These are phyloP conservation scores for Tetrastigma voinierianum DNA, from an alignment of 164 flowering plant species.

Conservation along the genomic window DNA sequence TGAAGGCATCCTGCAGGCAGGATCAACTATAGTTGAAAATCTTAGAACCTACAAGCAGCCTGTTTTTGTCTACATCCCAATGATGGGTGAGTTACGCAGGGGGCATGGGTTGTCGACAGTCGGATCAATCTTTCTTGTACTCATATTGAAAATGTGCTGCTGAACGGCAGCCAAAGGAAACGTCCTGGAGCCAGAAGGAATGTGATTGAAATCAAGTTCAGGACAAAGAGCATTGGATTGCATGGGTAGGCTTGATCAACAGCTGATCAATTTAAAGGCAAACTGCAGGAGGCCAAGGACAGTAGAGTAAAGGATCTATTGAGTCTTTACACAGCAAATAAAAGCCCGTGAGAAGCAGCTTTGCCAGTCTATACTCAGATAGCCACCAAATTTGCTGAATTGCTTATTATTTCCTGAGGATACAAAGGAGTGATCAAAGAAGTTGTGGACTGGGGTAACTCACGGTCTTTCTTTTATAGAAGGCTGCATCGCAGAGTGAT, in stretches of 20 bases:
- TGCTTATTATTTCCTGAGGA: slow-evolving; percentile 94
- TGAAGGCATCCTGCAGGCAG: slow-evolving; percentile 99
- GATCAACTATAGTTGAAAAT: slow-evolving; percentile 96
- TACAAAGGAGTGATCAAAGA: slow-evolving; percentile 85
- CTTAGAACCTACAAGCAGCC: slow-evolving; percentile 94
- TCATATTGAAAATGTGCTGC: slow-evolving; percentile 99
- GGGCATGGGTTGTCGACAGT: slow-evolving; percentile 99
- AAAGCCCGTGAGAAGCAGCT: slow-evolving; percentile 83
- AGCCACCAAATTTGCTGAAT: slow-evolving; percentile 92
- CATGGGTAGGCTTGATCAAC: slow-evolving; percentile 90
- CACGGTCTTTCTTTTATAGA: slow-evolving; percentile 78
- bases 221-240: slow-evolving; percentile 79
- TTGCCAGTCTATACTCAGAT: slow-evolving; percentile 91
- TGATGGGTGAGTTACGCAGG: slow-evolving; percentile 99
- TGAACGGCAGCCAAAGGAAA: slow-evolving; percentile 90
- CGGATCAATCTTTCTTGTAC: slow-evolving; percentile 81
- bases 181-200: slow-evolving; percentile 99
- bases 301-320: slow-evolving; percentile 21
- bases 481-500: slow-evolving; percentile 71
- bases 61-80: slow-evolving; percentile 93
- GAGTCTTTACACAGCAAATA: slow-evolving; percentile 64
- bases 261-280: slow-evolving; percentile 57
- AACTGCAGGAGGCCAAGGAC: slow-evolving; percentile 54
- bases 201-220: slow-evolving; percentile 95
- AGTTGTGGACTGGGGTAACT: slow-evolving; percentile 75